Percentiles rank a stretch among this genome's conserved stretches.
Evolutionary conservation across 805 yeast species (phyloP).

Genomic region (Lipomyces spencermartinsiae): DNA sequence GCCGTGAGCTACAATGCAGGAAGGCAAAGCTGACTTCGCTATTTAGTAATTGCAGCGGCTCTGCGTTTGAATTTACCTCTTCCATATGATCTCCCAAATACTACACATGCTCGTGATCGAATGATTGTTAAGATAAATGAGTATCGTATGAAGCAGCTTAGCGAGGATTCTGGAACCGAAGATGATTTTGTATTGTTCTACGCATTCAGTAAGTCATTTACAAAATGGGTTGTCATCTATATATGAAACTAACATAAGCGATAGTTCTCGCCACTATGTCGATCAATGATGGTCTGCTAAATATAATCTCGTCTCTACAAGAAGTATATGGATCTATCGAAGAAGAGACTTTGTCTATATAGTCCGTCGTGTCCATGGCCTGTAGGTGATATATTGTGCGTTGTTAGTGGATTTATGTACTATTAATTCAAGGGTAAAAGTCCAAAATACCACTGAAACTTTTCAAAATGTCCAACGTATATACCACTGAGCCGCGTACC

Average conservation of each 20-base stretch:
- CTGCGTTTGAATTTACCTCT: conserved; percentile 76
- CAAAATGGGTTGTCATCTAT: neutral
- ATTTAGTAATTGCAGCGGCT: conserved; percentile 69
- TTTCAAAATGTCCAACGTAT: too few relatives aligned
- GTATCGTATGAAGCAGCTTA: conserved; percentile 52
- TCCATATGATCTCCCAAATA: conserved; percentile 77
- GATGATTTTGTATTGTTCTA: conserved; percentile 80
- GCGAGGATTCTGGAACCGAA: conserved; percentile 53
- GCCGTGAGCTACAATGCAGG: neutral
- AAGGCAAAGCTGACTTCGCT: neutral
- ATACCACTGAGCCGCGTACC: too few relatives aligned
- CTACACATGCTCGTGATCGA: conserved; percentile 74
- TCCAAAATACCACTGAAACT: too few relatives aligned
- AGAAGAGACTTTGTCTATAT: conserved; percentile 64
- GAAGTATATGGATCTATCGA: conserved; percentile 70
- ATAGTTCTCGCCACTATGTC: conserved; percentile 67
- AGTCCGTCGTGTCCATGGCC: conserved; percentile 24
- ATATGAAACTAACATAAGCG: neutral
- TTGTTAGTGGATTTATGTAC: neutral
- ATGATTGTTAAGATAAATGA: conserved; percentile 69
- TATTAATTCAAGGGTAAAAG: too few relatives aligned
- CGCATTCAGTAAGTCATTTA: conserved; percentile 55
- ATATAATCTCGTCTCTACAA: conserved; percentile 60
- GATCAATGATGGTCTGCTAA: conserved; percentile 68
- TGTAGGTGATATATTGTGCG: neutral